Percentiles rank a stretch among this genome's conserved stretches.
These are phyloP conservation scores for Akanthomyces lecanii DNA, from an alignment of 2,329 filamentous ascomycete species.

Conservation along the genomic window DNA sequence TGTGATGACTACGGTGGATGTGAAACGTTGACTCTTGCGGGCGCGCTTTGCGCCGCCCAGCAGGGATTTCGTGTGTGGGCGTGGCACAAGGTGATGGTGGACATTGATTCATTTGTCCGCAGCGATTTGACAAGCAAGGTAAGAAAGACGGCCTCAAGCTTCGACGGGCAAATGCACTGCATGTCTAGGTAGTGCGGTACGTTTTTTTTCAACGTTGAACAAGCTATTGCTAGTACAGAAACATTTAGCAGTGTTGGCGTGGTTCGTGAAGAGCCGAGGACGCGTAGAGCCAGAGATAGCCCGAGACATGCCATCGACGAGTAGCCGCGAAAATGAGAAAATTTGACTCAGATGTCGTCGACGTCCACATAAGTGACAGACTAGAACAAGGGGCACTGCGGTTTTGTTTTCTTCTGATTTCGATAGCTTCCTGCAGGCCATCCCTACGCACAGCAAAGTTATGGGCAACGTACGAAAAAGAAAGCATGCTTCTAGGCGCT, in stretches of 20 bases:
- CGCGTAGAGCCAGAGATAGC: not conserved
- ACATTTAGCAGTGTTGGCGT: too few relatives aligned
- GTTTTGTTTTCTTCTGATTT: not conserved
- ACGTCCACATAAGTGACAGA: not conserved
- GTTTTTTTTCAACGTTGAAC: too few relatives aligned
- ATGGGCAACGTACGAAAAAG: not conserved
- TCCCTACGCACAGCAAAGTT: not conserved
- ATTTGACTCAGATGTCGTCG: conserved; percentile 5
- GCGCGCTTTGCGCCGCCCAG: too few relatives aligned
- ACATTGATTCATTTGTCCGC: not conserved
- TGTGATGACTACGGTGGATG: not conserved
- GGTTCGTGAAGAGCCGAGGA: too few relatives aligned
- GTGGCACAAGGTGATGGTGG: not conserved
- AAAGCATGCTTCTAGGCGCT: not conserved
- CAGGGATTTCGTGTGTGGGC: not conserved
- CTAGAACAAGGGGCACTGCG: not conserved
- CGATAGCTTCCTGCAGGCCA: conserved; percentile 8
- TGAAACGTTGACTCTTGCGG: too few relatives aligned
- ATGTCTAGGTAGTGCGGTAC: too few relatives aligned
- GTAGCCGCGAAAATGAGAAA: not conserved
- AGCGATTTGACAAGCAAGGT: not conserved
- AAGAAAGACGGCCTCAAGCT: not conserved
- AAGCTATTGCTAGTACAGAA: too few relatives aligned
- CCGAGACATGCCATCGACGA: not conserved
- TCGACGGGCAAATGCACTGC: not conserved